A percentile compares a stretch with the other conserved stretches of the same genome.
These are phyloP conservation scores for Pythium diclinum DNA, from an alignment of 352 stramenopile genomes.

Conservation along the genomic window DNA sequence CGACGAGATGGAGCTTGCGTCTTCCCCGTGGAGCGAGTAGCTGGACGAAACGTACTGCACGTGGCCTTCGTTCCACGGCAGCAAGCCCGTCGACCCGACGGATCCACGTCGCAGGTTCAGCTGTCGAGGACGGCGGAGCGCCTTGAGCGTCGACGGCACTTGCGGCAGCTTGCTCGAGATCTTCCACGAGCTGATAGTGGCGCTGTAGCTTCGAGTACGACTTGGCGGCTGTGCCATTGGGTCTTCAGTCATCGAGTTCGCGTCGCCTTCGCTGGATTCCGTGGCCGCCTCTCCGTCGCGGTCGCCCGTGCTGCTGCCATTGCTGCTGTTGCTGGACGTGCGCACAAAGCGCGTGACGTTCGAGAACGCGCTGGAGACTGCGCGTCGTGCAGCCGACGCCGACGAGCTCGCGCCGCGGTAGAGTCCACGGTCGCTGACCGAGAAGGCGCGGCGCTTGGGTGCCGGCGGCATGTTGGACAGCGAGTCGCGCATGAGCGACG, in stretches of 20 bases:
- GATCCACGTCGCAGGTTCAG: constrained; percentile 18
- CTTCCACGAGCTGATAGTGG: constrained; percentile 18
- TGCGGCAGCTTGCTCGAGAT: constrained; percentile 27
- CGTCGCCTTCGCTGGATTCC: constrained; percentile 23
- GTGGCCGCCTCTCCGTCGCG: constrained; percentile 43
- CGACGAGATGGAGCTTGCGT: constrained; percentile 45
- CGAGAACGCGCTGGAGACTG: constrained; percentile 43
- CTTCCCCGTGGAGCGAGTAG: constrained; percentile 68
- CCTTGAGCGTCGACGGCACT: constrained; percentile 24
- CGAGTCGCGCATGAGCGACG: constrained; percentile 18
- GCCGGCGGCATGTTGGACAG: constrained; percentile 14
- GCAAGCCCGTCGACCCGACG: constrained; percentile 8
- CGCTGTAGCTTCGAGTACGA: constrained; percentile 14
- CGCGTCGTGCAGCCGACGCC: constrained; percentile 30
- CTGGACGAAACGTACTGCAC: constrained; percentile 42
- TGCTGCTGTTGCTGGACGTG: constrained; percentile 18
- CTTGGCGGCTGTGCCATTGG: constrained; percentile 9
- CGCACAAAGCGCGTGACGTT: constrained; percentile 33
- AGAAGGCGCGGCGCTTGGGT: constrained; percentile 56
- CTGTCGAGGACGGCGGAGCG: constrained; percentile 23
- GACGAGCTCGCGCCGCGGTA: constrained; percentile 29
- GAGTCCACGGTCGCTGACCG: constrained; percentile 39
- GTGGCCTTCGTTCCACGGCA: constrained; percentile 25
- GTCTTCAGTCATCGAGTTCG: constrained; percentile 14
- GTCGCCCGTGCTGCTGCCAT: constrained; percentile 29